Evolutionary conservation across 2,329 filamentous ascomycete genomes (phyloP).

Genomic region (Dactylonectria macrodidyma): DNA sequence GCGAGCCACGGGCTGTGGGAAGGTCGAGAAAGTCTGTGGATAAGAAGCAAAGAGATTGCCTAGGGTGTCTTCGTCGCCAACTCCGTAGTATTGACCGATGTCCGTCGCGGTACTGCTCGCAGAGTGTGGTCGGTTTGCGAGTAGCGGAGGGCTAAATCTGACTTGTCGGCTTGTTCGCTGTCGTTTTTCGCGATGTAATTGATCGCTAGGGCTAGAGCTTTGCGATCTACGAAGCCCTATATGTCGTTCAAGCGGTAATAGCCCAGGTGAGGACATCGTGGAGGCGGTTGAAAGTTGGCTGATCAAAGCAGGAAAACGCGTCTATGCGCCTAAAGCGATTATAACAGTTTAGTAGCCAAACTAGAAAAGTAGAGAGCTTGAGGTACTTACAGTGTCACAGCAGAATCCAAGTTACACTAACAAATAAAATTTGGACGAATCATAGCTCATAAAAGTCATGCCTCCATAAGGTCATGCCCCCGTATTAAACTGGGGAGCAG

Average conservation of each 20-base stretch:
- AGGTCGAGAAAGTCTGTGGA: neutral
- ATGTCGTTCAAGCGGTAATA: neutral
- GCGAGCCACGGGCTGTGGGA: too few species aligned
- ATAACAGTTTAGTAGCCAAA: too few species aligned
- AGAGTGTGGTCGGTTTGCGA: neutral
- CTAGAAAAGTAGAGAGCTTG: too few species aligned
- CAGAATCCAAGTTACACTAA: too few species aligned
- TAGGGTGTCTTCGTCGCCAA: neutral
- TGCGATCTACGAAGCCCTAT: neutral
- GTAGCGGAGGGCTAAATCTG: neutral
- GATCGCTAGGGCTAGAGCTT: neutral
- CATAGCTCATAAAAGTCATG: too few species aligned
- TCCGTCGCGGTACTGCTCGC: neutral
- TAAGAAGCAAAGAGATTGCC: neutral
- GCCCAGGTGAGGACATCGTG: slow-evolving; percentile 2
- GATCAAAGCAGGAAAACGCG: neutral
- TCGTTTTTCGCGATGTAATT: slow-evolving; percentile 5
- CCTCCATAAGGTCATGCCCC: too few species aligned
- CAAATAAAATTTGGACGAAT: too few species aligned
- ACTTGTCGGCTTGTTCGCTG: slow-evolving; percentile 2
- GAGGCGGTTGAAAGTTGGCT: neutral
- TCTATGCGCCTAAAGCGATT: neutral
- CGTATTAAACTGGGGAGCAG: too few species aligned
- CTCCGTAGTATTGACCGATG: slow-evolving; percentile 1
- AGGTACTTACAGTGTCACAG: too few species aligned